Conservation (phyloP, 805 yeast genomes). For the Schwanniomyces pseudopolymorphus region DNA sequence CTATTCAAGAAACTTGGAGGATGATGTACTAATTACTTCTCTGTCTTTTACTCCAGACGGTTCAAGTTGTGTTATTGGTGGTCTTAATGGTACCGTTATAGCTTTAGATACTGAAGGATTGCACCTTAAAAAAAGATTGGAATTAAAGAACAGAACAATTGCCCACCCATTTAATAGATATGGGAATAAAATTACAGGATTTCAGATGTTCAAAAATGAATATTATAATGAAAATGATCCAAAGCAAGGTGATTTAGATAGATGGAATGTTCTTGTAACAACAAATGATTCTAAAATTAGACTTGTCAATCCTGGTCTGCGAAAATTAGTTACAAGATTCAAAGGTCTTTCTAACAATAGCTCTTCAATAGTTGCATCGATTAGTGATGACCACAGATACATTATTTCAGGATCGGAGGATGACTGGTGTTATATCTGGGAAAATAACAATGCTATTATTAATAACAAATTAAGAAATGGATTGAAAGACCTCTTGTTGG, state of each 20-base stretch:
- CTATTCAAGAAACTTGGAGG: constrained; percentile 49
- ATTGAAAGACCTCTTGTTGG: constrained; percentile 33
- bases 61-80: constrained; percentile 66
- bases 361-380: constrained; percentile 68
- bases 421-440: constrained; percentile 85
- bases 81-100: constrained; percentile 69
- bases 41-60: constrained; percentile 67
- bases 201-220: constrained; percentile 46
- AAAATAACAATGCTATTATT: constrained; percentile 40
- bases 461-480: constrained; percentile 38
- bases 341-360: constrained; percentile 72
- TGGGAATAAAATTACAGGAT: constrained; percentile 68
- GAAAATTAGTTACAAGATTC: constrained; percentile 60
- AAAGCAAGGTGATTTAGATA: constrained; percentile 4
- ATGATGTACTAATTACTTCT: constrained; percentile 72
- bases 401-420: constrained; percentile 85
- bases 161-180: constrained; percentile 23
- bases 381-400: constrained; percentile 55
- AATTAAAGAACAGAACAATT: constrained; percentile 27
- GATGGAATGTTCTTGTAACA: constrained; percentile 53
- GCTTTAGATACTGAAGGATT: constrained; percentile 66
- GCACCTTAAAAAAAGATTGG: constrained; percentile 33
- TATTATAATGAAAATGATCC: constrained; percentile 5
- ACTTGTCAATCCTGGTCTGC: constrained; percentile 54
- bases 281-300: constrained; percentile 82